Percentiles rank a stretch among this genome's conserved stretches.
phyloP scores from a whole-genome alignment of 2,329 filamentous ascomycete genomes.

The Myrmaecium sp. region DNA sequence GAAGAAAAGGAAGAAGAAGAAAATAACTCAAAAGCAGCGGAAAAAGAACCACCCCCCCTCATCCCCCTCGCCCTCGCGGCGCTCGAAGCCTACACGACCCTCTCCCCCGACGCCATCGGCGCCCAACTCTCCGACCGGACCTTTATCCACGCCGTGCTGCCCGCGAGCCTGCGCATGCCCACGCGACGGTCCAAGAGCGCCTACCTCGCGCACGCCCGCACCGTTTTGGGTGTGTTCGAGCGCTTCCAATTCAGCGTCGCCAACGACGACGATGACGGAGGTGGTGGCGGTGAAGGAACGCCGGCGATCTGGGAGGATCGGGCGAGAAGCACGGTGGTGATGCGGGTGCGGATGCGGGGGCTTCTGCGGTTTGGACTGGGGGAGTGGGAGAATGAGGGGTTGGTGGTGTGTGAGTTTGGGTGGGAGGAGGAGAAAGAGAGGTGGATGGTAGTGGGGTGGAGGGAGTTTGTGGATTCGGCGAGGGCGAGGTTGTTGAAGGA shows the following conservation, averaged over 20 bases:
- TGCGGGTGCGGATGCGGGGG: constrained; percentile 20
- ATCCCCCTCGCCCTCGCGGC: constrained; percentile 15
- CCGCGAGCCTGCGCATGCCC: constrained; percentile 23
- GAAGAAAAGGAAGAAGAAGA: too few species aligned
- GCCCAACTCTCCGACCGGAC: constrained; percentile 16
- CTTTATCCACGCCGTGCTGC: constrained; percentile 26
- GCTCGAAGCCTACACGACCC: constrained; percentile 24
- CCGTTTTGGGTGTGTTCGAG: constrained; percentile 26
- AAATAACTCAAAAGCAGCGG: constrained; percentile 3
- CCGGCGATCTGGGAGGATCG: constrained; percentile 17
- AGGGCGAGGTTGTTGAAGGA: constrained; percentile 15
- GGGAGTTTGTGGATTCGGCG: constrained; percentile 27
- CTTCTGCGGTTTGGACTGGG: constrained; percentile 8
- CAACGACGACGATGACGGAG: too few species aligned
- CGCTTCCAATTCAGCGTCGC: constrained; percentile 25
- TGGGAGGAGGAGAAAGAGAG: constrained; percentile 4
- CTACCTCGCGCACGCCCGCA: constrained; percentile 23
- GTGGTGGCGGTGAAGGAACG: too few species aligned
- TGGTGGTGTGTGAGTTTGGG: constrained; percentile 8
- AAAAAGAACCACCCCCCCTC: constrained; percentile 9
- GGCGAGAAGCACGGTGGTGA: constrained; percentile 18
- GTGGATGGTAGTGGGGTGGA: constrained; percentile 10
- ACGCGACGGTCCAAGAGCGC: constrained; percentile 17
- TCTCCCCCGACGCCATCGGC: constrained; percentile 22
- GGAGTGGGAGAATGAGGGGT: constrained; percentile 9